A percentile compares a stretch with the other conserved stretches of the same genome.
These are phyloP conservation scores for Trichophaea hybrida DNA, from an alignment of 2,329 filamentous ascomycete species.

Conservation along the genomic window DNA sequence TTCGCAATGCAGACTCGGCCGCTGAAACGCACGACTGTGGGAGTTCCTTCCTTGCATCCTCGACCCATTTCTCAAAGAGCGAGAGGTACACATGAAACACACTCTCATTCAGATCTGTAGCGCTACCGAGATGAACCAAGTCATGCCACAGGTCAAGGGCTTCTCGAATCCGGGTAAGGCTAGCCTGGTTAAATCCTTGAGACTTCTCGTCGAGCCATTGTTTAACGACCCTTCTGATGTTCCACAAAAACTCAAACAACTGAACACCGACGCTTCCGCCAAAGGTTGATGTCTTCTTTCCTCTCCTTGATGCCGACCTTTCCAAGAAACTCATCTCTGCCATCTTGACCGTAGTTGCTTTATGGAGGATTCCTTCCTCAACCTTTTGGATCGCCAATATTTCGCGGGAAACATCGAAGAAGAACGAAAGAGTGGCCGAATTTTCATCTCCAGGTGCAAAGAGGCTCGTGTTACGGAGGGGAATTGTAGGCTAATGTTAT, in stretches of 20 bases:
- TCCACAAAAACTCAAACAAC: slow-evolving; percentile 18
- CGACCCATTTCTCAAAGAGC: slow-evolving; percentile 28
- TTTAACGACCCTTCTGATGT: slow-evolving; percentile 11
- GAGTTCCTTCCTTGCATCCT: not conserved
- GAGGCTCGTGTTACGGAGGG: slow-evolving; percentile 18
- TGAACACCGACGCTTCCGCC: slow-evolving; percentile 9
- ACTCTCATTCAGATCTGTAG: slow-evolving; percentile 37
- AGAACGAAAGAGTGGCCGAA: not conserved
- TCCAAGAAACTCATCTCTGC: slow-evolving; percentile 20
- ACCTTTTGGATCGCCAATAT: not conserved
- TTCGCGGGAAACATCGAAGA: not conserved
- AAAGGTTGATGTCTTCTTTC: not conserved
- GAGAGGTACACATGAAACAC: slow-evolving; percentile 41
- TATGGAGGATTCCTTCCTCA: slow-evolving; percentile 16
- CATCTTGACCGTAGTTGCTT: slow-evolving; percentile 11
- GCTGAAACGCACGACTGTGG: slow-evolving; percentile 3
- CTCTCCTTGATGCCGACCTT: slow-evolving; percentile 15
- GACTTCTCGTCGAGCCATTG: not conserved
- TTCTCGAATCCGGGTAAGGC: slow-evolving; percentile 22
- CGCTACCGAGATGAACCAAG: slow-evolving; percentile 34
- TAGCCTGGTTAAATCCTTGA: not conserved
- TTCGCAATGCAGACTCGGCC: slow-evolving; percentile 28
- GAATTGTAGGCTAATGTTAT: slow-evolving; percentile 10
- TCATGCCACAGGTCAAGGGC: slow-evolving; percentile 38
- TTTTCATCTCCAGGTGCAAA: not conserved